A percentile compares a stretch with the other conserved stretches of the same genome.
Evolutionary conservation across 306 rosid species (phyloP).

Genomic region (Quercus parvula): DNA sequence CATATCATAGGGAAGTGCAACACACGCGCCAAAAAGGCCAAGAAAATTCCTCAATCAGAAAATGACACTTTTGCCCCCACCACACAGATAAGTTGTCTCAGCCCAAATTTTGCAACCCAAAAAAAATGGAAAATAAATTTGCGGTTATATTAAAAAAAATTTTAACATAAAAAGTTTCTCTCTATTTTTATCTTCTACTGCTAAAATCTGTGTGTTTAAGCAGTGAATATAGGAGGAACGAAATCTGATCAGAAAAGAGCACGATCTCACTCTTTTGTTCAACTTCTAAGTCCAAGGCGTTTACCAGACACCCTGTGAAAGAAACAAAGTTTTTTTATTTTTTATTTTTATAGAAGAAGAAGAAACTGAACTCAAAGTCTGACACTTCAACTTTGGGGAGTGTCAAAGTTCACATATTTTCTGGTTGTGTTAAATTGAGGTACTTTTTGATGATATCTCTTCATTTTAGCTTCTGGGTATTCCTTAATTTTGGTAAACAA

Average conservation of each 20-base stretch:
- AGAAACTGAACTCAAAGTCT: not conserved
- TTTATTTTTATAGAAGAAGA: not conserved
- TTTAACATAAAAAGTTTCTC: constrained; percentile 4
- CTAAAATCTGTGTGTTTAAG: not conserved
- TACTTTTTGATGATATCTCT: constrained; percentile 14
- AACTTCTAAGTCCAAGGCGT: not conserved
- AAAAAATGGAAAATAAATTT: not conserved
- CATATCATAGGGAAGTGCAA: not conserved
- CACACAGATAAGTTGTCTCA: not conserved
- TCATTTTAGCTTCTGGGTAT: constrained; percentile 15
- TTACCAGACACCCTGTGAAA: not conserved
- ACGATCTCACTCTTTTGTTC: constrained; percentile 39
- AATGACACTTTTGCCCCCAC: constrained; percentile 6
- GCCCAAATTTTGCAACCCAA: not conserved
- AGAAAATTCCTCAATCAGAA: not conserved
- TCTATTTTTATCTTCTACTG: constrained; percentile 5
- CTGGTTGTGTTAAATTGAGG: constrained; percentile 22
- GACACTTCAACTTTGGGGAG: constrained; percentile 9
- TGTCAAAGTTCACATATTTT: constrained; percentile 27
- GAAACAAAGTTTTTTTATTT: not conserved
- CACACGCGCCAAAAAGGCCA: not conserved
- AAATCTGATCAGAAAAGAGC: constrained; percentile 28
- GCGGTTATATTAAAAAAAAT: constrained; percentile 5
- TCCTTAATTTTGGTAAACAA: constrained; percentile 9
- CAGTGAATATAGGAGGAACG: constrained; percentile 11